Conservation (phyloP, 257 asterid species). For the Eustoma russellianum region DNA sequence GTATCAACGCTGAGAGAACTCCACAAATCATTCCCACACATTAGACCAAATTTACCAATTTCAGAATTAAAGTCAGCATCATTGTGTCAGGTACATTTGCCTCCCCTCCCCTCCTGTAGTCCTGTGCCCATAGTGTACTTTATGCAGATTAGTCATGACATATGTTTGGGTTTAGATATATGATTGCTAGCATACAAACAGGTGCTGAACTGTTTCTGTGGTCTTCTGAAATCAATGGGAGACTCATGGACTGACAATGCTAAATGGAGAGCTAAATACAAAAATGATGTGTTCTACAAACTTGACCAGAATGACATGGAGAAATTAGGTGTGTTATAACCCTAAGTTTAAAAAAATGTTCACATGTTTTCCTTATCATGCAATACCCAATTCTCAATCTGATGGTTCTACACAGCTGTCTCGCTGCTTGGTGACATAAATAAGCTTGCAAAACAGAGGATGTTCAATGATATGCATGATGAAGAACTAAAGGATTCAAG, state of each 20-base stretch:
- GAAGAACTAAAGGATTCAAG: slow-evolving; percentile 42
- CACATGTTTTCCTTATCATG: too few species aligned
- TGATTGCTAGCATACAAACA: slow-evolving; percentile 12
- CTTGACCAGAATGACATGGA: slow-evolving; percentile 39
- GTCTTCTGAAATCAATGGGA: slow-evolving; percentile 57
- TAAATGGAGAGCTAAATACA: slow-evolving; percentile 60
- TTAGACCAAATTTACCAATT: slow-evolving; percentile 18
- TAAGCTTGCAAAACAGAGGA: slow-evolving; percentile 55
- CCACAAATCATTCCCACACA: slow-evolving; percentile 33
- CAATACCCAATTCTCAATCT: too few species aligned
- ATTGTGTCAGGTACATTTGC: slow-evolving; percentile 38
- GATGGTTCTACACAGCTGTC: slow-evolving; percentile 29
- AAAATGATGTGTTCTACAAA: slow-evolving; percentile 29
- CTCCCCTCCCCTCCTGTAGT: not conserved
- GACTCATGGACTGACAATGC: slow-evolving; percentile 61
- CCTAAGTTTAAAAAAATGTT: too few species aligned
- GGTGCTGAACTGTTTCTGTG: slow-evolving; percentile 55
- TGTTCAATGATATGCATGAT: slow-evolving; percentile 57
- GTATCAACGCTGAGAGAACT: slow-evolving; percentile 23
- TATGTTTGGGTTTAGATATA: not conserved
- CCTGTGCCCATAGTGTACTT: not conserved
- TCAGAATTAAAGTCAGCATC: slow-evolving; percentile 40
- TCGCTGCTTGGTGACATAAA: slow-evolving; percentile 61
- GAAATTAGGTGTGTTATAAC: slow-evolving; percentile 18
- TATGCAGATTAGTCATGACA: not conserved